Conservation (phyloP, 345 rosid species). For the Chamaenerion angustifolium region DNA sequence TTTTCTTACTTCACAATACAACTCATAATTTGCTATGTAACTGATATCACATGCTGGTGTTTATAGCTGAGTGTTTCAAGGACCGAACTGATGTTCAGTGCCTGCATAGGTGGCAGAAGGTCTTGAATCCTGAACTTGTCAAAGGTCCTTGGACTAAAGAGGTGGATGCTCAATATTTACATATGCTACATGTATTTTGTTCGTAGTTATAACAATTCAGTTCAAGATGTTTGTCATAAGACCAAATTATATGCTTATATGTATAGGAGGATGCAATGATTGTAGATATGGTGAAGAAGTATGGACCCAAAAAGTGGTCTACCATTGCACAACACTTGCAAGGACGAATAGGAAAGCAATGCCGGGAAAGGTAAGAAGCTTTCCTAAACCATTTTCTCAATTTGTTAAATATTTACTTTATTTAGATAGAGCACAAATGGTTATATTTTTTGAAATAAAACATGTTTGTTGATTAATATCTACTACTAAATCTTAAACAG, state of each 20-base stretch:
- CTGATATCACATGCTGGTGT: slow-evolving; percentile 17
- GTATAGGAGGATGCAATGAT: slow-evolving; percentile 84
- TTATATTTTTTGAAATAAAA: too few relatives aligned
- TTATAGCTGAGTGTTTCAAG: slow-evolving; percentile 95
- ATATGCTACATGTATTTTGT: too few relatives aligned
- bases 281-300: slow-evolving; percentile 59
- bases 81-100: slow-evolving; percentile 99
- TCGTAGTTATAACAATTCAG: too few relatives aligned
- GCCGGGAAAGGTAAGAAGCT: slow-evolving; percentile 66
- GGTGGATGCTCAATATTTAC: slow-evolving; percentile 23
- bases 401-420: neutral
- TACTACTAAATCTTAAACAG: too few relatives aligned
- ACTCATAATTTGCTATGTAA: neutral
- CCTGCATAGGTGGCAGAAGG: slow-evolving; percentile 99
- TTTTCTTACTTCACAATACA: too few relatives aligned
- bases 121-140: slow-evolving; percentile 93
- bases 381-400: neutral
- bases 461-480: too few relatives aligned
- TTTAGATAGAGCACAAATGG: too few relatives aligned
- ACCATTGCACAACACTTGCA: slow-evolving; percentile 86
- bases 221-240: too few relatives aligned
- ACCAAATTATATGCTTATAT: too few relatives aligned
- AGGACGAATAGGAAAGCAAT: slow-evolving; percentile 98
- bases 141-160: slow-evolving; percentile 99
- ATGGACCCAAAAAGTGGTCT: slow-evolving; percentile 99